Base-by-base conservation (phyloP, 768 basidiomycete genomes). In the Lentinula edodes region DNA sequence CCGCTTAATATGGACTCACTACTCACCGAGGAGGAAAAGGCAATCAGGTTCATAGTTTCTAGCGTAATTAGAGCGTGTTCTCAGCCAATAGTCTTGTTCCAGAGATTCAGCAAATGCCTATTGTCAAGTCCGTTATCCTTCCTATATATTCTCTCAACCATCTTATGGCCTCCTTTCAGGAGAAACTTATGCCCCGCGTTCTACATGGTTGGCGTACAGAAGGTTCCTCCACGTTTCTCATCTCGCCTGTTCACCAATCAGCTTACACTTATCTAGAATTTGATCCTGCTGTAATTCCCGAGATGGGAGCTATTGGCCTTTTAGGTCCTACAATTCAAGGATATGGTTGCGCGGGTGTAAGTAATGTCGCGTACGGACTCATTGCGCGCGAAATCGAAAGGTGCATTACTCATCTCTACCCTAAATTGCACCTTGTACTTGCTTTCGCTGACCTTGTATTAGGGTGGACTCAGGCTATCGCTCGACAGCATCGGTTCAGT, bases 381-480 rank as follows among this genome's bases (percentile, higher is more conserved):
- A 91, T 98, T 67, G 92, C 93, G 3, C 80, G 96, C 43, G 96
- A 98, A 72, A 88, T 98, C 3, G 96, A 98, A 74, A 80, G 93
- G 93, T 91, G 43, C 36, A n/a, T 34, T 23, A 28, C 46, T 36
- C 23, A 6, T 13, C 20, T 18, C 4, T 23, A 18, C 43, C n/a
- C 18, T 6, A 16, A 13, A 61, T 62, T 58, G 34, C 61, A 34
- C 54, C 18, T 51, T 2, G 15, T 52, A 52, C 12, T 10, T 16
- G 9, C 45, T 36, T 35, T n/a, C 60, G 32, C 59, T 64, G 36
- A 56, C 20, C 4, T 3, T 41, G n/a, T 20, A 12, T 23, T 66
- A 94, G 95, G 64, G 87, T 98, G 42, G 96, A 99, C 71, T 98
- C 95, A 2, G 96, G 96, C 0, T 98, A 97, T 70, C 90, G 96